Evolutionary conservation across 2,329 filamentous ascomycete genomes (phyloP).

Genomic region (Penicillium sp.): DNA sequence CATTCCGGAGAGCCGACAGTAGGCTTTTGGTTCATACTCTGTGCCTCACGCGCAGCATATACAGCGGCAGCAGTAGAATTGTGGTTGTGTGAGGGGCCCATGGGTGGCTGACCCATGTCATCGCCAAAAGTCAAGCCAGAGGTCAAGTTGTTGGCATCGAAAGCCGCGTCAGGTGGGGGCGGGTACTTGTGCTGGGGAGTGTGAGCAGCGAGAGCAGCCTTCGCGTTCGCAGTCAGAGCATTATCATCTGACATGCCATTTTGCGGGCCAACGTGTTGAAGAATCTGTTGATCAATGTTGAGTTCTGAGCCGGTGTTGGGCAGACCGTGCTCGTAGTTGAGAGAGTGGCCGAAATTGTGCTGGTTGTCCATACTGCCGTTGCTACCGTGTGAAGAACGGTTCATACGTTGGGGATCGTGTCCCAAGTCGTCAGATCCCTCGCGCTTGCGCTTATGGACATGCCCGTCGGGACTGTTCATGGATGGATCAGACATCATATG

Average conservation of each 20-base stretch:
- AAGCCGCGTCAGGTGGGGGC: conserved; percentile 42
- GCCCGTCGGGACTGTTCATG: conserved; percentile 37
- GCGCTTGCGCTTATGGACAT: conserved; percentile 43
- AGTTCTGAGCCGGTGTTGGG: conserved; percentile 38
- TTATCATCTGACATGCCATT: conserved; percentile 55
- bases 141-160: conserved; percentile 38
- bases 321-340: conserved; percentile 43
- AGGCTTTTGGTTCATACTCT: conserved; percentile 66
- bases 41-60: conserved; percentile 54
- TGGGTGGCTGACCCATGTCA: conserved; percentile 41
- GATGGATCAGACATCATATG: conserved; percentile 41
- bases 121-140: conserved; percentile 41
- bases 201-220: conserved; percentile 49
- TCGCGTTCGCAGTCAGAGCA: conserved; percentile 49
- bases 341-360: conserved; percentile 36
- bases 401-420: conserved; percentile 42
- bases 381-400: conserved; percentile 42
- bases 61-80: conserved; percentile 62
- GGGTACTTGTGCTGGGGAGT: conserved; percentile 47
- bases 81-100: conserved; percentile 39
- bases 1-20: conserved; percentile 95
- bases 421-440: conserved; percentile 41
- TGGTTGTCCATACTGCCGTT: conserved; percentile 41
- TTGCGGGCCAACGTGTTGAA: conserved; percentile 53
- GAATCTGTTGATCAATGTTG: conserved; percentile 48